A percentile compares a stretch with the other conserved stretches of the same genome.
Conservation (phyloP, 148 eudicot species). For the Heliamphora exappendiculata region DNA sequence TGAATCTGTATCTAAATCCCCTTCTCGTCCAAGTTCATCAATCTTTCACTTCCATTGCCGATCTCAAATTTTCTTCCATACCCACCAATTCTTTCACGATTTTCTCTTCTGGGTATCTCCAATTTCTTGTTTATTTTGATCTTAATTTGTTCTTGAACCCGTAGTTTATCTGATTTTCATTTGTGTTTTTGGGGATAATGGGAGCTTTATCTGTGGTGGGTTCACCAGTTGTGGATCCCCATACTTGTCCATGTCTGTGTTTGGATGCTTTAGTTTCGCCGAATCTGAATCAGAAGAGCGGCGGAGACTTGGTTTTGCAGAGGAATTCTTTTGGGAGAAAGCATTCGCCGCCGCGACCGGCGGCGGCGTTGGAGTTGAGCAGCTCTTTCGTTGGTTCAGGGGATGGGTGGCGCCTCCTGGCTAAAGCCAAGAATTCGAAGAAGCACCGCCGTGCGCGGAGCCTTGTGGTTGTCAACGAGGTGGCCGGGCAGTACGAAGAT, state of each 20-base stretch:
- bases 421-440: conserved; percentile 27
- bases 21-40: conserved; percentile 18
- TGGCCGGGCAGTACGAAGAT: conserved; percentile 93
- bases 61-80: conserved; percentile 11
- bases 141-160: neutral
- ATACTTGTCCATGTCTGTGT: conserved; percentile 58
- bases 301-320: conserved; percentile 18
- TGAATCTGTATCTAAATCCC: conserved; percentile 13
- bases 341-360: conserved; percentile 12
- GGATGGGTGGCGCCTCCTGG: conserved; percentile 6
- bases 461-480: conserved; percentile 44
- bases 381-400: conserved; percentile 32
- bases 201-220: conserved; percentile 60
- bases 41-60: conserved; percentile 12
- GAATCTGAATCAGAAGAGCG: conserved; percentile 30
- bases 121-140: conserved; percentile 1
- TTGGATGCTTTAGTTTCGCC: conserved; percentile 46
- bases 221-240: conserved; percentile 64
- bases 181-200: conserved; percentile 31
- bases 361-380: conserved; percentile 26
- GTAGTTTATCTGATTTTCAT: neutral
- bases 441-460: conserved; percentile 42
- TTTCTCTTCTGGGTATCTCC: conserved; percentile 21
- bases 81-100: conserved; percentile 25
- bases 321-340: conserved; percentile 23